Percentiles rank a stretch among this genome's conserved stretches.
Conservation (phyloP, 148 eudicot genomes). For the Bassia scoparia region DNA sequence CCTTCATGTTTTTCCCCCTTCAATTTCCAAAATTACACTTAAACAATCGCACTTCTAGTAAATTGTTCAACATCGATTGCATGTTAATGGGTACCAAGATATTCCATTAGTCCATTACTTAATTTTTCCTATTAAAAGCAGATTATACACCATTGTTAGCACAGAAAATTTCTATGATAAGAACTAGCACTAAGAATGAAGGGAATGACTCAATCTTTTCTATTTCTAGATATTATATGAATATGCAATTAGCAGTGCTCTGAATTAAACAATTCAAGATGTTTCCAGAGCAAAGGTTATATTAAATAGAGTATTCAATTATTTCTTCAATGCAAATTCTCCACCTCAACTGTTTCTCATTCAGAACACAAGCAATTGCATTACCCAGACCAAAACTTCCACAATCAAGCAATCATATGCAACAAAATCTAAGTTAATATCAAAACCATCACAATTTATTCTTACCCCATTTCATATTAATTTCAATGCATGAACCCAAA, state of each 20-base stretch:
- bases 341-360: neutral
- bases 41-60: too few relatives aligned
- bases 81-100: too few relatives aligned
- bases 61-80: too few relatives aligned
- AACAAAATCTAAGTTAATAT: neutral
- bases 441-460: neutral
- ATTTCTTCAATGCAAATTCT: conserved; percentile 3
- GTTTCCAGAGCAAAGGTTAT: neutral
- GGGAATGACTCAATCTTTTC: too few relatives aligned
- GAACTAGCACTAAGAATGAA: too few relatives aligned
- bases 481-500: neutral
- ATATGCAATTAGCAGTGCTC: neutral
- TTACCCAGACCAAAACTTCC: neutral
- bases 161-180: too few relatives aligned
- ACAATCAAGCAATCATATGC: neutral
- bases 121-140: too few relatives aligned
- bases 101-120: too few relatives aligned
- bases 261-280: conserved; percentile 6
- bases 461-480: neutral
- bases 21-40: too few relatives aligned
- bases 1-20: too few relatives aligned
- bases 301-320: too few relatives aligned
- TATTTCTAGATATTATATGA: neutral
- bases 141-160: too few relatives aligned
- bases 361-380: neutral